These are phyloP conservation scores for Cladosporium sp. DNA, from an alignment of 2,329 filamentous ascomycete genomes.

Conservation along the genomic window DNA sequence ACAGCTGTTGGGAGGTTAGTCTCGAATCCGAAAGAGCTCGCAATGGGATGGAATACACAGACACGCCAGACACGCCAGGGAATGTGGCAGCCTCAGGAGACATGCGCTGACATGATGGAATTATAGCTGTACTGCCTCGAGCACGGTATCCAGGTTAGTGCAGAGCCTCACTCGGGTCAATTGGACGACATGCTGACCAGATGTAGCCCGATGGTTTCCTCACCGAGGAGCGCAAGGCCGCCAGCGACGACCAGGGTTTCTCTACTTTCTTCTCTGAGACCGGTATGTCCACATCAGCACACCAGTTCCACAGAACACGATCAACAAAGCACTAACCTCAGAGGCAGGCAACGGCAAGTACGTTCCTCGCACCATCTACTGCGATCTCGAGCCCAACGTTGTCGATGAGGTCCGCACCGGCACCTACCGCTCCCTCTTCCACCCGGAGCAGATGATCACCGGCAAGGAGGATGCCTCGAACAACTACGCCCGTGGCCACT, in stretches of 20 bases:
- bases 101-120: conserved; percentile 35
- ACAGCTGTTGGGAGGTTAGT: conserved; percentile 99
- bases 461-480: conserved; percentile 99
- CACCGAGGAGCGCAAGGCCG: conserved; percentile 94
- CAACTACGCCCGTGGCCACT: conserved; percentile 99
- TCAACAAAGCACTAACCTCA: conserved; percentile 25
- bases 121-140: conserved; percentile 97
- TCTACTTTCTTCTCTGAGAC: conserved; percentile 99
- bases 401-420: conserved; percentile 99
- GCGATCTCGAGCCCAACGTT: conserved; percentile 99
- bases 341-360: conserved; percentile 91
- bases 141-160: conserved; percentile 94
- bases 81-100: conserved; percentile 38
- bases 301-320: conserved; percentile 38
- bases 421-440: conserved; percentile 93
- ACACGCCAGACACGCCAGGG: not conserved
- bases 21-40: conserved; percentile 31
- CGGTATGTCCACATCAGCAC: conserved; percentile 83
- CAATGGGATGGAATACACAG: conserved; percentile 18
- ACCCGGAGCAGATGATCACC: conserved; percentile 99
- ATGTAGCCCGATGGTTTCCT: conserved; percentile 95
- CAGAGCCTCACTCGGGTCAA: conserved; percentile 6
- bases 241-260: conserved; percentile 94
- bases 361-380: conserved; percentile 98
- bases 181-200: conserved; percentile 27